Evolutionary conservation across 1,284 basidiomycete species (phyloP), one percentile per base, ranked within the genome.

Genomic region (Mrakiaceae sp.): DNA sequence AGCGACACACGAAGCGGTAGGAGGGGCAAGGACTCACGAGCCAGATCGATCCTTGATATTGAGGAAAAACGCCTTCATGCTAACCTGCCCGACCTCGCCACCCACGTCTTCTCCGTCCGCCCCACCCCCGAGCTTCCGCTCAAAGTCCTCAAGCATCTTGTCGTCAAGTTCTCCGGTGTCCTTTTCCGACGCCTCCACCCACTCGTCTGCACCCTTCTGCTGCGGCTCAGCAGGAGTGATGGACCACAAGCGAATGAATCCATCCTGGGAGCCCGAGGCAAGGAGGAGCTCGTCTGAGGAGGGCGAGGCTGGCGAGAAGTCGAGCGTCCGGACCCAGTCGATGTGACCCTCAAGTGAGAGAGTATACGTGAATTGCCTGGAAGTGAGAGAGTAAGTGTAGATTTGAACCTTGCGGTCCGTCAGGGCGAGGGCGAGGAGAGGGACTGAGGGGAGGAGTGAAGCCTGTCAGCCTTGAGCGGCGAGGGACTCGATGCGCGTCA

Each of bases 241-340:
- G 66, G 86, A 86, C 93, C 93, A 97, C 4, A 97, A 77, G 48
- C 93, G 84, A 63, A 96, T 88, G 50, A 89, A 93, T 14, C 85
- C 84, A 74, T 97, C 94, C 76, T 96, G 93, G 3, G 91, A 91
- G 1, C 90, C 94, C 12, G 91, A 93, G 1, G 94, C 91, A 16
- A 97, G 80, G 0, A 81, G 84, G 69, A 80, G 68, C 62, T 79
- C 77, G n/a, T 5, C 66, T 58, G 53, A 49, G 51, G 49, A 60
- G 3, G 70, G 55, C 1, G 75, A 69, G 50, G 75, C 73, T 2
- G 72, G 60, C 43, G 80, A 81, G 74, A 96, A 90, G 2, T 85
- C 81, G 42, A 97, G 81, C 67, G 83, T 81, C 68, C 87, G 84
- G 60, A 96, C 81, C 93, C 93, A 98, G 73, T 97, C 93, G 79